These are phyloP conservation scores for Comarum palustre DNA, from an alignment of 306 rosid species.

Conservation along the genomic window DNA sequence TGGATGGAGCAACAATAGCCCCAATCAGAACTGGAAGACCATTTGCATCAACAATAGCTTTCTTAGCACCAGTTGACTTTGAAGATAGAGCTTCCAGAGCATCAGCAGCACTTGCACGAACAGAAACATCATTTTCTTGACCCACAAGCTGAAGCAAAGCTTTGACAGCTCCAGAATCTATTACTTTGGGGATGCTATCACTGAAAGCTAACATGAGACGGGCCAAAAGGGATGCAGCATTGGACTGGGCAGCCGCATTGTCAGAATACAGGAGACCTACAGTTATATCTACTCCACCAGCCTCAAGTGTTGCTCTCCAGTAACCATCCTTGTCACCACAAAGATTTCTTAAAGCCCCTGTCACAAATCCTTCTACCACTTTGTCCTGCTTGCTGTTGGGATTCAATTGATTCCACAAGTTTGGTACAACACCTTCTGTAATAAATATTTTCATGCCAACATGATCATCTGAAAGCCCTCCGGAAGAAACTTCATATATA, in stretches of 20 bases:
- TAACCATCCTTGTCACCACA: slow-evolving; percentile 90
- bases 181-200: slow-evolving; percentile 89
- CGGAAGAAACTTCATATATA: slow-evolving; percentile 87
- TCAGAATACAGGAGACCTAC: slow-evolving; percentile 84
- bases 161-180: slow-evolving; percentile 87
- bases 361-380: slow-evolving; percentile 88
- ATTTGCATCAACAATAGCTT: slow-evolving; percentile 65
- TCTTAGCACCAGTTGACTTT: slow-evolving; percentile 64
- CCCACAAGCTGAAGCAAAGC: slow-evolving; percentile 79
- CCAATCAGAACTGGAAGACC: slow-evolving; percentile 84
- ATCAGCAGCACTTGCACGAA: slow-evolving; percentile 96
- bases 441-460: slow-evolving; percentile 91
- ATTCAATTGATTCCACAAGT: slow-evolving; percentile 82
- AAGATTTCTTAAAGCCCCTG: slow-evolving; percentile 94
- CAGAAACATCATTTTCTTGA: slow-evolving; percentile 74
- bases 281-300: slow-evolving; percentile 90
- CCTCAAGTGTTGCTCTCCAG: slow-evolving; percentile 94
- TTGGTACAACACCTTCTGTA: slow-evolving; percentile 96
- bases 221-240: slow-evolving; percentile 94
- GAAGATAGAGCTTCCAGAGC: slow-evolving; percentile 92
- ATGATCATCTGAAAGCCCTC: slow-evolving; percentile 83
- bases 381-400: slow-evolving; percentile 72
- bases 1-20: slow-evolving; percentile 96
- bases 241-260: slow-evolving; percentile 84
- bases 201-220: slow-evolving; percentile 84